phyloP scores from a whole-genome alignment of 306 rosid genomes.

The Lithocarpus polystachyus region DNA sequence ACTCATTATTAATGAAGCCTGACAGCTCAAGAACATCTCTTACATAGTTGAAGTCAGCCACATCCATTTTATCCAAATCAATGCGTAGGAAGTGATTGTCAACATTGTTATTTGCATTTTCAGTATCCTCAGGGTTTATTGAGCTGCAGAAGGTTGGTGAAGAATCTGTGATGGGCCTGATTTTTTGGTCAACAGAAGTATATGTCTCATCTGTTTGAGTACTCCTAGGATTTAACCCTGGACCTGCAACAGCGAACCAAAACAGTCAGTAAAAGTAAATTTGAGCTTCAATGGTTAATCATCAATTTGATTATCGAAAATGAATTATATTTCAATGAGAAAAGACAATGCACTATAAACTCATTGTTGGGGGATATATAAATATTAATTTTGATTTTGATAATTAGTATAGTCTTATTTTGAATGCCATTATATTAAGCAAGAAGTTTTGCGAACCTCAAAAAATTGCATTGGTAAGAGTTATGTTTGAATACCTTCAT shows the following conservation, averaged over 20 bases:
- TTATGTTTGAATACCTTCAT: constrained; percentile 46
- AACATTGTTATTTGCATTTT: constrained; percentile 17
- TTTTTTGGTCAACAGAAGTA: constrained; percentile 10
- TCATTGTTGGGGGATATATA: background rate
- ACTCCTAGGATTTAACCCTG: constrained; percentile 1
- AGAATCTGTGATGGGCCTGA: constrained; percentile 15
- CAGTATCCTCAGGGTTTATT: constrained; percentile 8
- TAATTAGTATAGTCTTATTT: background rate
- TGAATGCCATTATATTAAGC: background rate
- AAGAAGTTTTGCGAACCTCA: background rate
- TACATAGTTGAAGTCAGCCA: constrained; percentile 55
- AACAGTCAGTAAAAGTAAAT: background rate
- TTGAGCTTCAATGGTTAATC: background rate
- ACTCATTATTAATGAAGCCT: constrained; percentile 49
- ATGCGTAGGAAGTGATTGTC: constrained; percentile 11
- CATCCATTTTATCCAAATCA: constrained; percentile 19
- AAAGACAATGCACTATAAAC: background rate
- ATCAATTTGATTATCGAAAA: background rate
- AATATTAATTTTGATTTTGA: background rate
- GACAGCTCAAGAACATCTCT: constrained; percentile 57
- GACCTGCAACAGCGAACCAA: constrained; percentile 34
- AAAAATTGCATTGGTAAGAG: background rate
- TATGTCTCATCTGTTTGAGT: constrained; percentile 26
- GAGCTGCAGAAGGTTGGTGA: constrained; percentile 10
- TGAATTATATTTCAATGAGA: background rate